Evolutionary conservation across 768 basidiomycete species (phyloP).

Genomic region (Boletus rufocinnamomeus): DNA sequence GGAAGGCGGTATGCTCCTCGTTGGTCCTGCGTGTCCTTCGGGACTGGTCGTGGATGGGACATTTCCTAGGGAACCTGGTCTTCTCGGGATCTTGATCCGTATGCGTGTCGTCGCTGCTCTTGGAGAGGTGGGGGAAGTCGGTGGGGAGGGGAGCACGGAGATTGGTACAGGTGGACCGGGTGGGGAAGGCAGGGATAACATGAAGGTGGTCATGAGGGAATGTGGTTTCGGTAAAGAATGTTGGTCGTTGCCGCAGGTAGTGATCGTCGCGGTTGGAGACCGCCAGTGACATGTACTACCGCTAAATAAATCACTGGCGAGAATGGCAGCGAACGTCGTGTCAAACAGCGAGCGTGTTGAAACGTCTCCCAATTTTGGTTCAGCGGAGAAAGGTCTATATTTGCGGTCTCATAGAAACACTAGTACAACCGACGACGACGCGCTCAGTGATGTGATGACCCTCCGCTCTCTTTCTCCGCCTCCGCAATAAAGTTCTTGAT

Average conservation of each 20-base stretch:
- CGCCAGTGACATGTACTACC: background rate
- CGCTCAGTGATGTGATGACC: conserved; percentile 34
- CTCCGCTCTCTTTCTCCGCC: conserved; percentile 75
- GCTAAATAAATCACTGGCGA: background rate
- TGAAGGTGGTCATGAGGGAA: background rate
- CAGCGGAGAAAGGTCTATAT: conserved; percentile 3
- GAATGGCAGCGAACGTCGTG: background rate
- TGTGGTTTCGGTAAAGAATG: background rate
- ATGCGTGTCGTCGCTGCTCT: conserved; percentile 10
- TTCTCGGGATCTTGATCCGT: conserved; percentile 15
- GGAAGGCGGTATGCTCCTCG: conserved; percentile 9
- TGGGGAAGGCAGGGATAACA: background rate
- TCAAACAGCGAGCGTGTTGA: conserved; percentile 4
- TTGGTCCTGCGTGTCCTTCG: background rate
- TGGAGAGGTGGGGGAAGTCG: conserved; percentile 22
- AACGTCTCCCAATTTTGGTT: background rate
- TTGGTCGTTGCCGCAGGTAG: conserved; percentile 6
- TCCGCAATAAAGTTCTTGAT: conserved; percentile 80
- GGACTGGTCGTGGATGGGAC: background rate
- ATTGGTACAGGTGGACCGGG: background rate
- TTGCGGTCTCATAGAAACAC: conserved; percentile 7
- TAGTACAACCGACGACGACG: conserved; percentile 6
- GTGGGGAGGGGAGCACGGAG: conserved; percentile 19
- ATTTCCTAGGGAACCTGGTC: background rate
- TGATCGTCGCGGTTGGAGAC: conserved; percentile 2